Conservation (phyloP, 768 basidiomycete species). For the Boletus rubropictus region DNA sequence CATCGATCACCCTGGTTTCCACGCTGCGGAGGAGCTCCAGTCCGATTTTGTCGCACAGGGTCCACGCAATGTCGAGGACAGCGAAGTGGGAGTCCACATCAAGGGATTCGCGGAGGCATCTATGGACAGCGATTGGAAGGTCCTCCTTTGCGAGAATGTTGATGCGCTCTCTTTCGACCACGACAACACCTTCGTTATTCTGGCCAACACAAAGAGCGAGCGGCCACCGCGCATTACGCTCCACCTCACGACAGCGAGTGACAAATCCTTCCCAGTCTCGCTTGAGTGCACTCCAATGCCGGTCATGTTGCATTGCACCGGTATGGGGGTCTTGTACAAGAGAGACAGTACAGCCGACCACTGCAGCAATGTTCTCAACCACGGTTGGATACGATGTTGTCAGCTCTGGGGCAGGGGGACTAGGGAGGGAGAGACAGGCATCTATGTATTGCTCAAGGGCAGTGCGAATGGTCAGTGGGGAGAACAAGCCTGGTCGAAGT, state of each 20-base stretch:
- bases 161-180: conserved; percentile 76
- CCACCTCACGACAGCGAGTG: conserved; percentile 84
- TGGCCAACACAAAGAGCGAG: conserved; percentile 52
- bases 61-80: conserved; percentile 60
- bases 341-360: conserved; percentile 82
- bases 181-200: conserved; percentile 41
- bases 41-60: conserved; percentile 54
- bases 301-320: conserved; percentile 70
- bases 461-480: conserved; percentile 69
- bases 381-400: conserved; percentile 58
- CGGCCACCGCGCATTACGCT: conserved; percentile 79
- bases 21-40: conserved; percentile 49
- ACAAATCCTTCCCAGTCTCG: conserved; percentile 96
- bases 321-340: conserved; percentile 70
- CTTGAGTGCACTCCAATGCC: conserved; percentile 80
- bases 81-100: conserved; percentile 47
- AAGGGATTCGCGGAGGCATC: conserved; percentile 41
- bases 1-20: conserved; percentile 55
- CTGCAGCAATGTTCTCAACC: conserved; percentile 69
- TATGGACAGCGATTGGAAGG: conserved; percentile 53
- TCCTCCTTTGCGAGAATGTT: conserved; percentile 63
- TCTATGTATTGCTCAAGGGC: conserved; percentile 82
- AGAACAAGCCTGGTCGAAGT: conserved; percentile 86
- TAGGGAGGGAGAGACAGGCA: conserved; percentile 61
- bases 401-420: conserved; percentile 51